A percentile compares a stretch with the other conserved stretches of the same genome.
phyloP scores from a whole-genome alignment of 495 filamentous ascomycete species.

The Usnea hakonensis region DNA sequence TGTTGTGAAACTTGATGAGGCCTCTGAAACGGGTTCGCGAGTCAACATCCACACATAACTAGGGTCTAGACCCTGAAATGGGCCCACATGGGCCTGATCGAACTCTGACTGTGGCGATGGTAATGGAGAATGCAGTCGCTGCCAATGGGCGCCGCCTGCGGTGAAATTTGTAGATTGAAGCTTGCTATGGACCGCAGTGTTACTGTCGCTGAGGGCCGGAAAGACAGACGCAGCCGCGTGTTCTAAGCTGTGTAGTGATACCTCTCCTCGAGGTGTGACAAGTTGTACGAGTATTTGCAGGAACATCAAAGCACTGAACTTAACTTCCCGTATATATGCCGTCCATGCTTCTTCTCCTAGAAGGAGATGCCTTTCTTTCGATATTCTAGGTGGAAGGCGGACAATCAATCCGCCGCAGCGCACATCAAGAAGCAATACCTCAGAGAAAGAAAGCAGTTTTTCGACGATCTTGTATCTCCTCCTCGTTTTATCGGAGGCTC shows the following conservation, averaged over 20 bases:
- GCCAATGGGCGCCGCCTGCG: slow-evolving; percentile 46
- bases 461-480: slow-evolving; percentile 18
- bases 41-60: slow-evolving; percentile 40
- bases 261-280: slow-evolving; percentile 34
- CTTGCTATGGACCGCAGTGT: slow-evolving; percentile 23
- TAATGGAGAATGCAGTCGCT: slow-evolving; percentile 31
- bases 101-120: slow-evolving; percentile 20
- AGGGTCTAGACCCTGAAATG: slow-evolving; percentile 4
- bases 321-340: slow-evolving; percentile 1
- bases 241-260: slow-evolving; percentile 34
- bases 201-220: slow-evolving; percentile 9
- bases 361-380: too few relatives aligned
- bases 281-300: slow-evolving; percentile 41
- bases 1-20: slow-evolving; percentile 16
- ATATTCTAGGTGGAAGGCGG: slow-evolving; percentile 27
- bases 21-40: slow-evolving; percentile 41
- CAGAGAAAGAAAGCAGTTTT: slow-evolving; percentile 30
- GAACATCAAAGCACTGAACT: slow-evolving; percentile 12
- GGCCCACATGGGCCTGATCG: slow-evolving; percentile 15
- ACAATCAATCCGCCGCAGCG: slow-evolving; percentile 35
- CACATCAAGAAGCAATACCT: slow-evolving; percentile 34
- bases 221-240: slow-evolving; percentile 24
- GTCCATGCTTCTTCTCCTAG: slow-evolving; percentile 9
- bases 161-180: slow-evolving; percentile 41
- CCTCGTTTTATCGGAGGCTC: slow-evolving; percentile 30